Percentiles rank a stretch among this genome's conserved stretches.
Conservation (phyloP, 2,329 filamentous ascomycete species). For the Pezicula neosporulosa region DNA sequence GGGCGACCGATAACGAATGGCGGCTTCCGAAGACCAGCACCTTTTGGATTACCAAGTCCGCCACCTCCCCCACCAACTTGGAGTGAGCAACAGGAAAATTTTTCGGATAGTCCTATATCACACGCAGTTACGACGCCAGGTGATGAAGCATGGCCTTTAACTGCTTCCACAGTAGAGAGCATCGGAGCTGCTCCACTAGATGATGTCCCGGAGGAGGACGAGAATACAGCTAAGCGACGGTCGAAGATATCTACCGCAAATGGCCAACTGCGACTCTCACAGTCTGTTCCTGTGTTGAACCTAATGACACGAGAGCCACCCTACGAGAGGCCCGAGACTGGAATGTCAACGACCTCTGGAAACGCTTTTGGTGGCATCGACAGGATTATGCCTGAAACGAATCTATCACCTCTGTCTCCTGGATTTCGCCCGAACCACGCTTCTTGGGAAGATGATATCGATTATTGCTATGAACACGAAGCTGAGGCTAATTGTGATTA, state of each 20-base stretch:
- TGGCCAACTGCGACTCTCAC: constrained; percentile 23
- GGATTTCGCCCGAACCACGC: constrained; percentile 26
- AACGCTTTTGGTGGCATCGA: constrained; percentile 4
- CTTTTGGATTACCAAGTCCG: constrained; percentile 29
- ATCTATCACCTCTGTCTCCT: constrained; percentile 9
- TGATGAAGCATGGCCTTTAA: constrained; percentile 42
- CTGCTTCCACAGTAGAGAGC: constrained; percentile 14
- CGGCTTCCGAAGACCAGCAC: constrained; percentile 42
- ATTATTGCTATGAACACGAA: constrained; percentile 68
- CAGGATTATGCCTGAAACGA: neutral
- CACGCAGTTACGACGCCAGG: constrained; percentile 41
- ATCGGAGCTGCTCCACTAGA: constrained; percentile 37
- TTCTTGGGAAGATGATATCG: constrained; percentile 65
- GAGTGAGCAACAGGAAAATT: constrained; percentile 24
- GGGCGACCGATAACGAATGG: constrained; percentile 44
- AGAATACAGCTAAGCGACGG: constrained; percentile 32
- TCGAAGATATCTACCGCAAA: constrained; percentile 21
- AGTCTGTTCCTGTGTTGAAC: constrained; percentile 28
- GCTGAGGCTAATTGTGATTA: constrained; percentile 65
- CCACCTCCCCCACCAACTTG: constrained; percentile 15
- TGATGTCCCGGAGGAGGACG: constrained; percentile 62
- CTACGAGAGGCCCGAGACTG: constrained; percentile 21
- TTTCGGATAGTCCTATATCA: constrained; percentile 20
- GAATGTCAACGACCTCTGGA: constrained; percentile 14
- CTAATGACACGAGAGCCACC: constrained; percentile 37